phyloP scores from a whole-genome alignment of 1,284 basidiomycete genomes.

The Apiotrichum gracile region DNA sequence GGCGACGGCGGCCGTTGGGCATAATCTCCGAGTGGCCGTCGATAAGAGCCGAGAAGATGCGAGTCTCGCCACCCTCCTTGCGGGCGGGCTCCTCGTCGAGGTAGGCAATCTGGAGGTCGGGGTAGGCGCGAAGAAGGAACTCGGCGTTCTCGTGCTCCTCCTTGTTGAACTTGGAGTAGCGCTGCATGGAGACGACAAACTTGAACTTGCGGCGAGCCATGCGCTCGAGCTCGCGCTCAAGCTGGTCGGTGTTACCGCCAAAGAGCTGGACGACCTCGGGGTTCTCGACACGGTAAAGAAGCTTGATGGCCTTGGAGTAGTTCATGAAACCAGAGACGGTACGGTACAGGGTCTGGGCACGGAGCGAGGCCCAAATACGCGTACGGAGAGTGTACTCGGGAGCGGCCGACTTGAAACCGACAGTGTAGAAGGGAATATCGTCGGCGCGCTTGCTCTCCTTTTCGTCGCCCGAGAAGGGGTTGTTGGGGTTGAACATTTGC shows the following conservation, averaged over 20 bases:
- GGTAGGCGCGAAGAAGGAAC: slow-evolving; percentile 96
- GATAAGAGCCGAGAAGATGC: slow-evolving; percentile 92
- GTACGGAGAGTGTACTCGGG: slow-evolving; percentile 98
- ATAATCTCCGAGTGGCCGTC: slow-evolving; percentile 97
- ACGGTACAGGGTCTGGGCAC: slow-evolving; percentile 96
- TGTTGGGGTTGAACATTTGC: slow-evolving; percentile 65
- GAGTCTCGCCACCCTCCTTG: slow-evolving; percentile 91
- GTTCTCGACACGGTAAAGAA: slow-evolving; percentile 99
- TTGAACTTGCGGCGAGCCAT: slow-evolving; percentile 99
- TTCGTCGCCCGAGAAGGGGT: slow-evolving; percentile 72
- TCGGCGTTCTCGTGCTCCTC: slow-evolving; percentile 99
- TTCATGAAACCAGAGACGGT: slow-evolving; percentile 99
- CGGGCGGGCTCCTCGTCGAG: slow-evolving; percentile 90
- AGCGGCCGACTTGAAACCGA: slow-evolving; percentile 97
- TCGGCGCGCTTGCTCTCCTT: slow-evolving; percentile 78
- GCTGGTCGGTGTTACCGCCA: slow-evolving; percentile 93
- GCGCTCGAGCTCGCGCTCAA: slow-evolving; percentile 93
- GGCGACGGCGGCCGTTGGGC: slow-evolving; percentile 77
- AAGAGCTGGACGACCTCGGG: slow-evolving; percentile 96
- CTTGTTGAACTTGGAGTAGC: slow-evolving; percentile 99
- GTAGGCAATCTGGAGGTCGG: slow-evolving; percentile 97
- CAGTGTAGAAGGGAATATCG: slow-evolving; percentile 96
- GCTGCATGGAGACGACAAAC: slow-evolving; percentile 98
- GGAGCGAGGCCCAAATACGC: slow-evolving; percentile 96
- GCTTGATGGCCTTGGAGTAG: slow-evolving; percentile 98